Percentiles rank a stretch among this genome's conserved stretches.
These are phyloP conservation scores for Solanum sitiens DNA, from an alignment of 257 asterid genomes.

Conservation along the genomic window DNA sequence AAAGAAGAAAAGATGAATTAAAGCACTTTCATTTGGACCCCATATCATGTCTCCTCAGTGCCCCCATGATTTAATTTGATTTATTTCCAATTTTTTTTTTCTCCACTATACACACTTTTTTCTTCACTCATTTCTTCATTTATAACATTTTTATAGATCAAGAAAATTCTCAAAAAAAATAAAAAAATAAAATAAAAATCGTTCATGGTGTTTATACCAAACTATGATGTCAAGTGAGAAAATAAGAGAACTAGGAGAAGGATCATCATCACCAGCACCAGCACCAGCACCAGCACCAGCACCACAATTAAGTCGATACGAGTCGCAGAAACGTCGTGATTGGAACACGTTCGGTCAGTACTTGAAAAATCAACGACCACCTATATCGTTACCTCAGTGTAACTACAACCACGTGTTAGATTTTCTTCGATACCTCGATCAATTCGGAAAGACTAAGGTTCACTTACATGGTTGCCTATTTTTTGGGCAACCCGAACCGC, in stretches of 20 bases:
- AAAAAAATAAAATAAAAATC: no score
- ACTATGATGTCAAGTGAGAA: not conserved
- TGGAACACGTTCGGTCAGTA: slow-evolving; percentile 5
- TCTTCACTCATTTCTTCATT: not conserved
- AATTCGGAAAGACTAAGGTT: slow-evolving; percentile 1
- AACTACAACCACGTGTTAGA: not conserved
- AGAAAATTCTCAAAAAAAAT: not conserved
- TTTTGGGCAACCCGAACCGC: not conserved
- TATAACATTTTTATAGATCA: not conserved
- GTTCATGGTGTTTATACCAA: not conserved
- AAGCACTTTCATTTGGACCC: slow-evolving; percentile 2
- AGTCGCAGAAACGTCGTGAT: not conserved
- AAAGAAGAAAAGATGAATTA: not conserved
- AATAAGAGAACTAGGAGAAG: not conserved
- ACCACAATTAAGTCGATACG: not conserved
- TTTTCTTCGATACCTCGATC: not conserved
- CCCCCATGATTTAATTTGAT: not conserved
- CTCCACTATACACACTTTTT: not conserved
- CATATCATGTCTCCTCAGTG: not conserved
- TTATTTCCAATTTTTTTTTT: not conserved
- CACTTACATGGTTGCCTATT: not conserved
- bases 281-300: not conserved
- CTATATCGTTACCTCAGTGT: not conserved
- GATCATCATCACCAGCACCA: not conserved
- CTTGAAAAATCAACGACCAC: not conserved